Evolutionary conservation across 805 yeast species (phyloP).

Genomic region (Ogataea thermomethanolica): DNA sequence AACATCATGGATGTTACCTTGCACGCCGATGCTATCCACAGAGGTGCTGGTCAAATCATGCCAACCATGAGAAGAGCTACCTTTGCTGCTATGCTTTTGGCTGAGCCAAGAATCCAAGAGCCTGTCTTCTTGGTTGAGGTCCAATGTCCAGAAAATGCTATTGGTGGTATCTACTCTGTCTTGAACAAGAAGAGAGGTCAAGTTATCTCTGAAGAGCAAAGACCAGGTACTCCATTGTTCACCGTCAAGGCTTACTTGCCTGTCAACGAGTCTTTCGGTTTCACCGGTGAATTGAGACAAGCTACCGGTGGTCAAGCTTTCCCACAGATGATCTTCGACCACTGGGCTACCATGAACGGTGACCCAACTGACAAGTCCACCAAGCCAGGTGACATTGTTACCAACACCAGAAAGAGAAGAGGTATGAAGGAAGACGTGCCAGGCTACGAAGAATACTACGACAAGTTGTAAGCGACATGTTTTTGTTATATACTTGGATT

Average conservation of each 20-base stretch:
- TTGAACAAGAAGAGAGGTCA: constrained; percentile 99
- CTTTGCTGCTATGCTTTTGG: constrained; percentile 95
- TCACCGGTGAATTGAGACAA: constrained; percentile 98
- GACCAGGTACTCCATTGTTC: constrained; percentile 99
- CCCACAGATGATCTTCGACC: constrained; percentile 99
- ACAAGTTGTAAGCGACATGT: constrained; percentile 59
- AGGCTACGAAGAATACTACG: constrained; percentile 99
- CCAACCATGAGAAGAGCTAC: constrained; percentile 99
- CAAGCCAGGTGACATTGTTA: constrained; percentile 60
- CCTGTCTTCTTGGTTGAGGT: constrained; percentile 99
- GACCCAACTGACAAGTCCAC: constrained; percentile 86
- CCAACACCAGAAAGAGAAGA: constrained; percentile 80
- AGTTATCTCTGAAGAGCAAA: constrained; percentile 98
- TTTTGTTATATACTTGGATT: constrained; percentile 18
- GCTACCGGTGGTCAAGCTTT: constrained; percentile 99
- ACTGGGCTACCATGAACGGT: constrained; percentile 90
- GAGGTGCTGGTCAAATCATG: constrained; percentile 99
- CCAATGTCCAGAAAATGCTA: constrained; percentile 98
- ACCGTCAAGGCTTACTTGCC: constrained; percentile 99
- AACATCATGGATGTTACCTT: constrained; percentile 98
- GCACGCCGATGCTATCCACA: constrained; percentile 99
- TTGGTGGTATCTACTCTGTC: constrained; percentile 99
- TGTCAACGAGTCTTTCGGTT: constrained; percentile 99
- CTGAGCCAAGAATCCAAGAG: constrained; percentile 98
- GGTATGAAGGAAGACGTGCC: constrained; percentile 98